Evolutionary conservation across 257 asterid genomes (phyloP), one percentile per base, ranked within the genome.

Genomic region (Przewalskia tangutica): DNA sequence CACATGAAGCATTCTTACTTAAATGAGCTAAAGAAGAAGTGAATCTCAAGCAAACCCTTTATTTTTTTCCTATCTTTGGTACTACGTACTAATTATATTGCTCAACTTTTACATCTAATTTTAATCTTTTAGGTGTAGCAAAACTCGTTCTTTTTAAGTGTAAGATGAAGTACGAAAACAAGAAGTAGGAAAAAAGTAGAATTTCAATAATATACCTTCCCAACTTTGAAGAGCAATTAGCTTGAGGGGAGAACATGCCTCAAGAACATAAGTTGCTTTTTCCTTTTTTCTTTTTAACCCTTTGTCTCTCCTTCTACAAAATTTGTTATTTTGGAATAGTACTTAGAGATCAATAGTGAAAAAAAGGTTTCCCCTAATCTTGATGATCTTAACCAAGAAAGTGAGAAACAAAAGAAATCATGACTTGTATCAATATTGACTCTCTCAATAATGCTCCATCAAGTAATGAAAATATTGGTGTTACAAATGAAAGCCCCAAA

Each of bases 131-230:
- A 51, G 81, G 79, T 84, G 70, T 63, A 40, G 5, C 71, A 8
- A 42, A 13, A 18, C 46, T 55, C 38, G 23, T 44, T 53, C 80
- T 66, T 58, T 81, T 53, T 71, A 42, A 42, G 77, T 18, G 56
- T 70, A 70, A 70, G 55, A 68, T 68, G 77, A 42, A 67, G 36
- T 58, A 58, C 18, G 32, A 62, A 27, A 27, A 67, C 77, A 50
- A 81, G 65, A 17, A 65, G 50, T 63, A 58, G 50, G 18, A 27
- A 0, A 4, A 5, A 59, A 78, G 79, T 58, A 83, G 88, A 86
- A 86, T 83, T 83, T 77, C 77, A 68, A 40, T 42, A 73, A 42
- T 80, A 86, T 86, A 83, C 91, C 87, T 88, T 83, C 82, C 89
- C 89, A 70, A 81, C 86, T 38, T 76, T 55, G 77, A 83, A 79